phyloP scores from a whole-genome alignment of 805 yeast species.

The Monosporozyma unispora region DNA sequence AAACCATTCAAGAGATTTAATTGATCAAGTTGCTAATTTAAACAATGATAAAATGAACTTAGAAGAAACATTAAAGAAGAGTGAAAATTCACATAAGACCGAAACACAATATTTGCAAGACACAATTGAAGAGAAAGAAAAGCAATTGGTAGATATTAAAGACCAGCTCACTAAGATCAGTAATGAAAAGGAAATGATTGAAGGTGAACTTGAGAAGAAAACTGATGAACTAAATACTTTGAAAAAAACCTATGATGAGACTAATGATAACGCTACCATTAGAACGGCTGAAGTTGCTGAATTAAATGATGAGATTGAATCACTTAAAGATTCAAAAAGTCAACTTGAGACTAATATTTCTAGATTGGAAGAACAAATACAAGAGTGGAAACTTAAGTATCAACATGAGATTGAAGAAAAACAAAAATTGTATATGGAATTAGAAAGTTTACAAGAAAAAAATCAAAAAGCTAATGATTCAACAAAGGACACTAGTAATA shows the following conservation, averaged over 20 bases:
- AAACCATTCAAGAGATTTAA: constrained; percentile 3
- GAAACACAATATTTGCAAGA: constrained; percentile 1
- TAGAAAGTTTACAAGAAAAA: constrained; percentile 23
- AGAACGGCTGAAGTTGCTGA: constrained; percentile 32
- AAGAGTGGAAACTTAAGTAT: constrained; percentile 18
- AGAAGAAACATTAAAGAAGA: constrained; percentile 6
- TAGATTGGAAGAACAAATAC: constrained; percentile 26
- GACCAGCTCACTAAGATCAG: not conserved
- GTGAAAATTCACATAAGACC: constrained; percentile 8
- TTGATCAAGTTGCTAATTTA: constrained; percentile 6
- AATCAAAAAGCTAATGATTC: constrained; percentile 26
- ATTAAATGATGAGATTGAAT: constrained; percentile 28
- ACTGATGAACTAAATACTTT: constrained; percentile 13
- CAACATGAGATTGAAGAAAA: constrained; percentile 12
- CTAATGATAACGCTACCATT: constrained; percentile 29
- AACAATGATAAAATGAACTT: constrained; percentile 8
- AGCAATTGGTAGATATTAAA: constrained; percentile 1
- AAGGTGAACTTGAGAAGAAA: constrained; percentile 2
- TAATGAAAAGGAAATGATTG: constrained; percentile 1
- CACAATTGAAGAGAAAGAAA: constrained; percentile 3
- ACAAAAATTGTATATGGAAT: constrained; percentile 17
- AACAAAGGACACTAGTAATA: too few species aligned
- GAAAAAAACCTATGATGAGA: constrained; percentile 18
- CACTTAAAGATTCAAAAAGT: constrained; percentile 24
- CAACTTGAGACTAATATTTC: constrained; percentile 25